Conservation (phyloP, 2,329 filamentous ascomycete genomes). For the Lojkania enalia region DNA sequence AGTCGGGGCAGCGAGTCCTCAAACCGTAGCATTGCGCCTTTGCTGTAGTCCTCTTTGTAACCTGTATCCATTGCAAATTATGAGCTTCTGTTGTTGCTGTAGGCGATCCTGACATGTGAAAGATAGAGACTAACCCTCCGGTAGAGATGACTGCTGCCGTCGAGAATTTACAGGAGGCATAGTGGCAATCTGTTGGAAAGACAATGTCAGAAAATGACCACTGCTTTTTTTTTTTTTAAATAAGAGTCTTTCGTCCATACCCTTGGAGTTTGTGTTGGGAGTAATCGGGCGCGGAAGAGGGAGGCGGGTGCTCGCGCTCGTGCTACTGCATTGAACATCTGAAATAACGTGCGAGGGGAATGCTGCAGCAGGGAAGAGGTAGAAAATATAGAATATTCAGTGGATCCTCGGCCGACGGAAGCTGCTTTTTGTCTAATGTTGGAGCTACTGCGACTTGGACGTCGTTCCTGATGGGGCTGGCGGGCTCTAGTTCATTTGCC, state of each 20-base stretch:
- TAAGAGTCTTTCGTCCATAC: constrained; percentile 21
- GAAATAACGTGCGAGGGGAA: constrained; percentile 17
- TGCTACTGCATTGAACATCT: constrained; percentile 48
- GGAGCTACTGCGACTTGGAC: constrained; percentile 15
- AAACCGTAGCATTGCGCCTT: constrained; percentile 80
- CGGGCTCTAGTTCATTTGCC: no score
- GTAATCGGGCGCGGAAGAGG: constrained; percentile 39
- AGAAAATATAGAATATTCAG: constrained; percentile 3
- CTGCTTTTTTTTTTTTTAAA: constrained; percentile 2
- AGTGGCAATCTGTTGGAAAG: constrained; percentile 30
- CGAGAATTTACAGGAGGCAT: constrained; percentile 38
- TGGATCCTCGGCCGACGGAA: constrained; percentile 25
- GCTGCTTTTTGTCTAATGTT: constrained; percentile 21
- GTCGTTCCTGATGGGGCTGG: constrained; percentile 6
- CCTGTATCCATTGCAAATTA: constrained; percentile 51
- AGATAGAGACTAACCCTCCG: constrained; percentile 45
- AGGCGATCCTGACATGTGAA: constrained; percentile 18
- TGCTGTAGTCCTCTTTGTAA: constrained; percentile 78
- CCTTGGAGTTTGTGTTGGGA: constrained; percentile 33
- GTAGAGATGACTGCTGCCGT: constrained; percentile 51
- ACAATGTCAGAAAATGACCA: constrained; percentile 1
- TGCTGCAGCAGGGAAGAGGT: constrained; percentile 11
- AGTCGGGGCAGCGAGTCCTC: constrained; percentile 82
- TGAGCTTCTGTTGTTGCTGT: constrained; percentile 7
- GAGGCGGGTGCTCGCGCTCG: constrained; percentile 44